Evolutionary conservation across 495 filamentous ascomycete species (phyloP).

Genomic region (Schizothecium vesticola): DNA sequence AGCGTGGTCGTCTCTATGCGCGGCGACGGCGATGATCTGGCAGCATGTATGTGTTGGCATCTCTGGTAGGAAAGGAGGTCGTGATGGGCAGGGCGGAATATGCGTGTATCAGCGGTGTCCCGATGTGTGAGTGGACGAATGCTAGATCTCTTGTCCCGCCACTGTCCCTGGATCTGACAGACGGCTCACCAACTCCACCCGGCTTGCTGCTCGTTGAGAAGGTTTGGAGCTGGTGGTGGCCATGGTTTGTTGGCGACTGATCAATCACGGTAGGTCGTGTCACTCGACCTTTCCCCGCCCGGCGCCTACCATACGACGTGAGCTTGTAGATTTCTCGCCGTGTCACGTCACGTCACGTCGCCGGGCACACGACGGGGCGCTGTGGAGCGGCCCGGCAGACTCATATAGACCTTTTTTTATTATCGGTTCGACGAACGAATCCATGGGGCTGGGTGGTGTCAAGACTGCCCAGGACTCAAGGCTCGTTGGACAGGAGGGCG

Average conservation of each 20-base stretch:
- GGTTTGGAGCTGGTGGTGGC: neutral
- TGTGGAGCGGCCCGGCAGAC: neutral
- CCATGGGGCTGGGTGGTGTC: neutral
- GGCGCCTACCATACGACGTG: neutral
- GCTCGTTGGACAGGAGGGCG: neutral
- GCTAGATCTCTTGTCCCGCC: slow-evolving; percentile 5
- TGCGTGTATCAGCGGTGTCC: neutral
- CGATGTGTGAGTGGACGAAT: neutral
- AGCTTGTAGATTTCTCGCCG: neutral
- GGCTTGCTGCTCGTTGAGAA: neutral
- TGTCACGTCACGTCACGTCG: neutral
- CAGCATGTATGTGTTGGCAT: slow-evolving; percentile 2
- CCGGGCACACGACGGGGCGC: neutral
- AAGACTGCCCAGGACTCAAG: neutral
- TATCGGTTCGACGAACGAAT: neutral
- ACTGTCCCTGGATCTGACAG: neutral
- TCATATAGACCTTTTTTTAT: neutral
- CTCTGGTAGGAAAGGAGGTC: neutral
- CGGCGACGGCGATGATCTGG: slow-evolving; percentile 10
- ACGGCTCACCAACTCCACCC: neutral
- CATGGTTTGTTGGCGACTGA: neutral
- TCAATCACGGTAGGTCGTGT: neutral
- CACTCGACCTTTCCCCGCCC: neutral
- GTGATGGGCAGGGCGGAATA: neutral
- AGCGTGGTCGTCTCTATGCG: neutral